Percentiles rank a stretch among this genome's conserved stretches.
Conservation (phyloP, 257 asterid genomes). For the Agastache rugosa region DNA sequence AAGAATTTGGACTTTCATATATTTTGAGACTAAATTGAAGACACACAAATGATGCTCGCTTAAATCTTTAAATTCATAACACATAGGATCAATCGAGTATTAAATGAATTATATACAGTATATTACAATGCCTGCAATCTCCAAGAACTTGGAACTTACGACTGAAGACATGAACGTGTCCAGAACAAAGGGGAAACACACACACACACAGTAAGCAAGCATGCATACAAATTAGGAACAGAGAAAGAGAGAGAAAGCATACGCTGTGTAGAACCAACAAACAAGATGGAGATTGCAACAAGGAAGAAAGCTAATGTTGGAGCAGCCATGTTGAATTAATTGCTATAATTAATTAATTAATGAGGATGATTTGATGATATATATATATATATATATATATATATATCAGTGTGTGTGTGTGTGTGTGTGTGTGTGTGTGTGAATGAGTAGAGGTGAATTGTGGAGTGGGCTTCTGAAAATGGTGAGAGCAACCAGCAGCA, state of each 20-base stretch:
- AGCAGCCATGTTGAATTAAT: slow-evolving; percentile 38
- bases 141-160: not conserved
- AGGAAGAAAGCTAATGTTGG: slow-evolving; percentile 40
- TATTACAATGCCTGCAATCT: not conserved
- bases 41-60: too few relatives aligned
- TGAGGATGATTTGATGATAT: not conserved
- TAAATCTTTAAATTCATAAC: too few relatives aligned
- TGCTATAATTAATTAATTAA: not conserved
- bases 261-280: slow-evolving; percentile 33
- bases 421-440: slow-evolving; percentile 10
- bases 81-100: too few relatives aligned
- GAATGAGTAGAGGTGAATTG: not conserved
- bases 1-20: not conserved
- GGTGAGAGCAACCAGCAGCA: slow-evolving; percentile 24
- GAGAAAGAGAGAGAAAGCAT: slow-evolving; percentile 8
- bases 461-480: slow-evolving; percentile 14
- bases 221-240: not conserved
- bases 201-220: not conserved
- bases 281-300: slow-evolving; percentile 24
- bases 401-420: slow-evolving; percentile 4
- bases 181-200: not conserved
- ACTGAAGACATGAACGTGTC: not conserved
- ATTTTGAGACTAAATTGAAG: not conserved
- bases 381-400: not conserved
- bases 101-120: too few relatives aligned